Conservation (phyloP, 2,329 filamentous ascomycete genomes). For the Claviceps paspali region DNA sequence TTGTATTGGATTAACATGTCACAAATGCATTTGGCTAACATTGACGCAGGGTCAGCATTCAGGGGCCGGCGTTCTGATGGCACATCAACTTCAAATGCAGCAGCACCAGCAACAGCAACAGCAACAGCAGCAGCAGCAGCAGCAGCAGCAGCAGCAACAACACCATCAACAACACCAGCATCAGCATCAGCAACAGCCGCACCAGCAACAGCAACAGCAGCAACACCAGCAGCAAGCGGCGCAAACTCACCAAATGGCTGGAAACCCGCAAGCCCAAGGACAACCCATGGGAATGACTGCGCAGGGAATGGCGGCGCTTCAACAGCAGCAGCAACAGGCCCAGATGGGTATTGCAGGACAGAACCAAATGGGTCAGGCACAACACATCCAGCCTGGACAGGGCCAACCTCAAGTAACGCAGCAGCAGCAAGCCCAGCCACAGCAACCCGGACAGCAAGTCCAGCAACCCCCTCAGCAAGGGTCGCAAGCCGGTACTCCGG, state of each 20-base stretch:
- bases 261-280: constrained; percentile 20
- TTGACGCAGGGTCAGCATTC: constrained; percentile 15
- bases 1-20: no score
- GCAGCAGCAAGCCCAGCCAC: constrained; percentile 28
- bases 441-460: constrained; percentile 29
- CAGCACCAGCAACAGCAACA: constrained; percentile 23
- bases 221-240: constrained; percentile 18
- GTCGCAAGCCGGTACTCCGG: constrained; percentile 7
- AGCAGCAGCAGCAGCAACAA: constrained; percentile 20
- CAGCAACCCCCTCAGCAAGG: constrained; percentile 17
- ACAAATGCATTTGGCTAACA: not conserved
- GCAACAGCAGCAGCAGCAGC: constrained; percentile 29
- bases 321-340: constrained; percentile 12
- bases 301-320: constrained; percentile 30
- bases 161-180: constrained; percentile 16
- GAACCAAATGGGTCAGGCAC: constrained; percentile 8
- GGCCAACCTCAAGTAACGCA: constrained; percentile 16
- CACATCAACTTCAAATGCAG: constrained; percentile 33
- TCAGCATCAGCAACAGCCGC: no score
- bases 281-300: constrained; percentile 34
- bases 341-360: constrained; percentile 8
- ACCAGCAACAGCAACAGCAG: constrained; percentile 21
- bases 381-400: constrained; percentile 12
- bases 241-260: constrained; percentile 25
- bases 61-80: constrained; percentile 26